phyloP scores from a whole-genome alignment of 345 rosid genomes.

The Firmiana major region DNA sequence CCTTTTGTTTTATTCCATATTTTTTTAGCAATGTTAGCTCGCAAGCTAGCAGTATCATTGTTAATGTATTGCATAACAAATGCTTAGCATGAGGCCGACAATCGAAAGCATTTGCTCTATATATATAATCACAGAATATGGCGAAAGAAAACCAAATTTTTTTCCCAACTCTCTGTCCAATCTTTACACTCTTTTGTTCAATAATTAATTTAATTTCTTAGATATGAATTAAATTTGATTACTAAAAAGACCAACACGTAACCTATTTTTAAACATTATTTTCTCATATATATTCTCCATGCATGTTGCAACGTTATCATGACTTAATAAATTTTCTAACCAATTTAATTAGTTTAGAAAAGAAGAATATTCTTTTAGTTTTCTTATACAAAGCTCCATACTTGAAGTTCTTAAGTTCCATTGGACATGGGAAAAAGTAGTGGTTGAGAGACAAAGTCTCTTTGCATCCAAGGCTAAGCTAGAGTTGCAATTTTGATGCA shows the following conservation, averaged over 20 bases:
- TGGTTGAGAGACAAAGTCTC: background rate
- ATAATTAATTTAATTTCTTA: background rate
- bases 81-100: conserved; percentile 41
- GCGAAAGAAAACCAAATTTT: background rate
- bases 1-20: background rate
- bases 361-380: conserved; percentile 21
- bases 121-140: conserved; percentile 6
- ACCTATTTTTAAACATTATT: background rate
- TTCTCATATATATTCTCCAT: background rate
- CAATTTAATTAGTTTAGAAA: background rate
- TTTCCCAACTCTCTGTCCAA: background rate
- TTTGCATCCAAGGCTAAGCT: background rate
- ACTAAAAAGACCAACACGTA: background rate
- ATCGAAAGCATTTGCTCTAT: conserved; percentile 12
- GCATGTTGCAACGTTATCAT: background rate
- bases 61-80: conserved; percentile 9
- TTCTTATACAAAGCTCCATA: conserved; percentile 4
- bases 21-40: background rate
- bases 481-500: background rate
- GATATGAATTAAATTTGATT: background rate
- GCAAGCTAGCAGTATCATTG: background rate
- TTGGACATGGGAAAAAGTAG: background rate
- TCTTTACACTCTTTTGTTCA: background rate
- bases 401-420: conserved; percentile 12
- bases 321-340: background rate